Base-by-base conservation (phyloP, 345 rosid genomes). In the Rhodomyrtus tomentosa region DNA sequence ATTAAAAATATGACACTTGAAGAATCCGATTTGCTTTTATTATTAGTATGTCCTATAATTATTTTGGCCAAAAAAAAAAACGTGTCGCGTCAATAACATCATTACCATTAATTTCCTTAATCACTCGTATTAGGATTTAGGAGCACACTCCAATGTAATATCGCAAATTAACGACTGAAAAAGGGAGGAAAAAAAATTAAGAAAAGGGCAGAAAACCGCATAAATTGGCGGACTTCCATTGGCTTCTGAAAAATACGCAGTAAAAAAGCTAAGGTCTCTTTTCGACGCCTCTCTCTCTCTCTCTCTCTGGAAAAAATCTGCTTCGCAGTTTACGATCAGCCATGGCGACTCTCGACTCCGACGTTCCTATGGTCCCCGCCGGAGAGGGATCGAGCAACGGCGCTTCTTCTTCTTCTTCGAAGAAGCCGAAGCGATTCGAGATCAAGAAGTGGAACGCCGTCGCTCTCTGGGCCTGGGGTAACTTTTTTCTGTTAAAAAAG, bases 391-490 rank as follows among this genome's bases (percentile, higher is more conserved):
- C 96, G 3, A 87, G 91, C 89, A 89, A 88, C 87, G 82, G 82
- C 55, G 55, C 24, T 11, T 62, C 95, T 42, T 93, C 96, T 42
- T 93, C 96, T 1, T 91, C 93, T 6, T 94, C 93, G 45, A 92
- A 94, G 95, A 95, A 95, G 88, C 90, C 98, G 27, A 95, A 97
- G 88, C 89, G 92, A 40, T 95, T 95, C 83, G 99, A 95, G 86
- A 94, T 97, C 84, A 97, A 95, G 45, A 97, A 95, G 91, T 95
- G 99, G 99, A 95, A 92, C 82, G 96, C 99, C 54, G 98, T 97
- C 53, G 88, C 98, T 7, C 98, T 97, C 81, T 97, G 98, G 98
- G 98, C 98, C 36, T 97, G 98, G 98, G 99, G 98, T 96, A 86
- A 45, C 50, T 50, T 55, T 21, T 50, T 55, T 21, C 83, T 58